Evolutionary conservation across 2,329 filamentous ascomycete genomes (phyloP).

Genomic region (Lojkania enalia): DNA sequence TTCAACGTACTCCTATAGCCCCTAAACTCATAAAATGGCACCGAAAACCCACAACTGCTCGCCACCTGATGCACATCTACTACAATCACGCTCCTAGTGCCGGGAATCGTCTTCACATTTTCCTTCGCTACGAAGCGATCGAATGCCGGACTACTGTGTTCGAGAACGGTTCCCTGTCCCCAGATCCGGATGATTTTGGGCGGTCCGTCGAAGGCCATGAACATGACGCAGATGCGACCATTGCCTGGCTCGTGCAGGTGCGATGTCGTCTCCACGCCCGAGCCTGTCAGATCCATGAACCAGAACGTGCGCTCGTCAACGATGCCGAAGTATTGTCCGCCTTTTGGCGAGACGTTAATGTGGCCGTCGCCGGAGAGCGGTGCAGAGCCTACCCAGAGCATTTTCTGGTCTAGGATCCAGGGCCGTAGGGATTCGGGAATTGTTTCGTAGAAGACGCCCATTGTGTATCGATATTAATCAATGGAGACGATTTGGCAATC

Average conservation of each 20-base stretch:
- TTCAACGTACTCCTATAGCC: constrained; percentile 46
- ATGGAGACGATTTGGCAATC: neutral
- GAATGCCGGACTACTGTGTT: constrained; percentile 44
- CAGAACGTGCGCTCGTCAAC: constrained; percentile 46
- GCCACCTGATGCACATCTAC: constrained; percentile 51
- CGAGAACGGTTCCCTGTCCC: constrained; percentile 44
- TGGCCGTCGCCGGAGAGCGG: constrained; percentile 47
- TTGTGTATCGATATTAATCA: constrained; percentile 19
- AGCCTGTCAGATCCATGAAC: constrained; percentile 51
- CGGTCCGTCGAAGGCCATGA: constrained; percentile 48
- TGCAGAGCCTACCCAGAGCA: constrained; percentile 50
- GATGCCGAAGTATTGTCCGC: constrained; percentile 49
- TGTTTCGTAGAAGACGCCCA: constrained; percentile 51
- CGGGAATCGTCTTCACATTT: constrained; percentile 42
- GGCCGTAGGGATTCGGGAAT: constrained; percentile 43
- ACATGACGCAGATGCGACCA: constrained; percentile 48
- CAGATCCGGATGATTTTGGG: constrained; percentile 50
- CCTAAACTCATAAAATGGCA: constrained; percentile 51
- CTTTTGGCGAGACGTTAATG: constrained; percentile 53
- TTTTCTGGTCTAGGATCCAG: constrained; percentile 51
- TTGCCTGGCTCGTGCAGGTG: constrained; percentile 49
- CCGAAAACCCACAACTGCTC: constrained; percentile 48
- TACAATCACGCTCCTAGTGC: constrained; percentile 45
- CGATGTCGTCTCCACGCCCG: constrained; percentile 49
- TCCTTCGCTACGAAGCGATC: constrained; percentile 37